Percentiles rank a stretch among this genome's conserved stretches.
phyloP scores from a whole-genome alignment of 2,329 filamentous ascomycete species.

The Cordyceps farinosa region DNA sequence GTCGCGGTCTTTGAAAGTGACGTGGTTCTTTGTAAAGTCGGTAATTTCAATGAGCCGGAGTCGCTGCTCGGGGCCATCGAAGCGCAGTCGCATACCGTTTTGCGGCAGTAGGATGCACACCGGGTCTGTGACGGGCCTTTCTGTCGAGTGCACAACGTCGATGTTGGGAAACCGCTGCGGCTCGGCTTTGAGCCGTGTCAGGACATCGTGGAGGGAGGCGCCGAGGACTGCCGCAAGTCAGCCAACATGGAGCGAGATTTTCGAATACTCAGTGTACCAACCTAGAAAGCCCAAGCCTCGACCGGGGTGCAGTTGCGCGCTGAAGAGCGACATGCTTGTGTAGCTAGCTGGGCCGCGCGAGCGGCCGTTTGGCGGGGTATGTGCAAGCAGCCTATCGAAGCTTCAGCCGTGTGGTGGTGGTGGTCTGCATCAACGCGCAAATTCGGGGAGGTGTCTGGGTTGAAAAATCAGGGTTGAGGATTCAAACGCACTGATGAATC shows the following conservation, averaged over 20 bases:
- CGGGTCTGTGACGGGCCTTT: constrained; percentile 69
- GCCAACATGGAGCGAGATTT: not conserved
- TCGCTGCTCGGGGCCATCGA: constrained; percentile 90
- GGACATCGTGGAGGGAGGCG: constrained; percentile 83
- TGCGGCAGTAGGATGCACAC: constrained; percentile 72
- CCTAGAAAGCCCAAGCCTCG: constrained; percentile 61
- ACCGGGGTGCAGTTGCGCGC: constrained; percentile 63
- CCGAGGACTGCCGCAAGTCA: constrained; percentile 63
- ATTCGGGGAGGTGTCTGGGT: not conserved
- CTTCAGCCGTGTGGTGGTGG: not conserved
- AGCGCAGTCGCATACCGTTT: constrained; percentile 86
- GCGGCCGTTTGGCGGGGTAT: constrained; percentile 11
- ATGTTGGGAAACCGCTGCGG: constrained; percentile 78
- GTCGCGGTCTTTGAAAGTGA: constrained; percentile 77
- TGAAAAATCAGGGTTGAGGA: not conserved
- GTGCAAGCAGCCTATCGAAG: not conserved
- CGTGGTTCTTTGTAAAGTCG: constrained; percentile 80
- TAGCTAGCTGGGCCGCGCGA: not conserved
- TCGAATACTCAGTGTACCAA: constrained; percentile 20
- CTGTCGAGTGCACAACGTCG: constrained; percentile 75
- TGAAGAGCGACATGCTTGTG: constrained; percentile 46
- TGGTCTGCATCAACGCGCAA: not conserved
- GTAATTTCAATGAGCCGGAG: constrained; percentile 85
- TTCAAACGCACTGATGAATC: not conserved
- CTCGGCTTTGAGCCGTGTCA: constrained; percentile 84